These are phyloP conservation scores for Fusarium camptoceras DNA, from an alignment of 2,329 filamentous ascomycete species.

Conservation along the genomic window DNA sequence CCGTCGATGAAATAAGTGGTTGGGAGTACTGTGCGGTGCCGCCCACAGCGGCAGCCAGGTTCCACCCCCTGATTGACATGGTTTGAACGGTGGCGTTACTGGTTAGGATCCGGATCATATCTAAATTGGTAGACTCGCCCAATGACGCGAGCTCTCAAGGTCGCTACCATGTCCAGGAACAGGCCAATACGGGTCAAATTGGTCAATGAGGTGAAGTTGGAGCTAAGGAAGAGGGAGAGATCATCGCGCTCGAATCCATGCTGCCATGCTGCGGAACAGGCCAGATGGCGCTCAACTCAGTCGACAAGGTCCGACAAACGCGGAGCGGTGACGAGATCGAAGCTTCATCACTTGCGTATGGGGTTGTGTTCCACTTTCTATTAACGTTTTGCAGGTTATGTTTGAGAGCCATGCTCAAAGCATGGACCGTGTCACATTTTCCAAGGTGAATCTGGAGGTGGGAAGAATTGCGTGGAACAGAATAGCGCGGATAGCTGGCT, in stretches of 20 bases:
- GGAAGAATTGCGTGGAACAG: constrained; percentile 36
- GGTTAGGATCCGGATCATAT: constrained; percentile 13
- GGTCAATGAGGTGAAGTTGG: constrained; percentile 12
- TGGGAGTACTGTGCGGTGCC: constrained; percentile 28
- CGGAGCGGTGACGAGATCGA: constrained; percentile 36
- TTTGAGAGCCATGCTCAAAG: constrained; percentile 24
- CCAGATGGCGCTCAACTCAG: constrained; percentile 35
- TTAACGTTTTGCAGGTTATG: constrained; percentile 20
- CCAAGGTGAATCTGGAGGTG: constrained; percentile 35
- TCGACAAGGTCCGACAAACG: constrained; percentile 32
- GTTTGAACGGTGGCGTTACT: constrained; percentile 42
- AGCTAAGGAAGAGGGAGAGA: constrained; percentile 23
- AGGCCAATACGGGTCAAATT: constrained; percentile 19
- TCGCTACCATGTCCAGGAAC: constrained; percentile 27
- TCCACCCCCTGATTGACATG: constrained; percentile 40
- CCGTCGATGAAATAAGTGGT: constrained; percentile 20
- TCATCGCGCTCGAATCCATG: constrained; percentile 16
- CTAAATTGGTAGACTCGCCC: constrained; percentile 32
- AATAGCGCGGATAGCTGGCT: constrained; percentile 27
- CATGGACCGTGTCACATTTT: constrained; percentile 37
- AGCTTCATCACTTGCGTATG: constrained; percentile 32
- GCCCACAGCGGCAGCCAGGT: constrained; percentile 21
- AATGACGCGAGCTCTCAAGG: constrained; percentile 27
- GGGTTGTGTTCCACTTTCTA: constrained; percentile 32
- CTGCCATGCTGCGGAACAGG: constrained; percentile 13